These are phyloP conservation scores for Cutaneotrichosporon cavernicola DNA, from an alignment of 1,284 basidiomycete genomes.

Conservation along the genomic window DNA sequence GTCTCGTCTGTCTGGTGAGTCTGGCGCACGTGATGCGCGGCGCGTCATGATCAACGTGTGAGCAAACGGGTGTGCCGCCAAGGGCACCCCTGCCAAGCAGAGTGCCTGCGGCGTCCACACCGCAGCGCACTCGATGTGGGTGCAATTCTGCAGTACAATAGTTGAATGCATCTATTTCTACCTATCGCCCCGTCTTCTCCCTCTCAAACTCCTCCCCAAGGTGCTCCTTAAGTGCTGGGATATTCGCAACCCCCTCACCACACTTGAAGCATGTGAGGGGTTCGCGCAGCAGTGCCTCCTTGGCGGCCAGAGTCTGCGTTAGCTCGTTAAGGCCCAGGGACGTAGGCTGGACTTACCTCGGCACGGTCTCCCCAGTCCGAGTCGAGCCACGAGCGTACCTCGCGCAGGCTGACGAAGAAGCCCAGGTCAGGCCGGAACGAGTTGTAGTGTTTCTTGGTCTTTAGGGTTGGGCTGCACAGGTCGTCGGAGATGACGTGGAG, in stretches of 20 bases:
- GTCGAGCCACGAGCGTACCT: constrained; percentile 70
- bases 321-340: not conserved
- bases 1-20: too few species aligned
- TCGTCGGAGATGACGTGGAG: constrained; percentile 85
- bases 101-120: too few species aligned
- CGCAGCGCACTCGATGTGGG: too few species aligned
- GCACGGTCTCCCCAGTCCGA: constrained; percentile 55
- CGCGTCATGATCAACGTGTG: too few species aligned
- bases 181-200: not conserved
- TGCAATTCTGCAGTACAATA: too few species aligned
- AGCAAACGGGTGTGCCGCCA: too few species aligned
- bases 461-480: constrained; percentile 69
- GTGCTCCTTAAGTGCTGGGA: constrained; percentile 68
- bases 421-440: constrained; percentile 84
- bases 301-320: constrained; percentile 55
- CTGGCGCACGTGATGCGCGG: too few species aligned
- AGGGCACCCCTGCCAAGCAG: too few species aligned
- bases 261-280: constrained; percentile 70
- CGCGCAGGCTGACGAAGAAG: constrained; percentile 77
- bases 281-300: constrained; percentile 65
- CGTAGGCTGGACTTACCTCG: constrained; percentile 2
- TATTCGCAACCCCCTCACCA: constrained; percentile 61
- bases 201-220: constrained; percentile 44
- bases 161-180: too few species aligned
- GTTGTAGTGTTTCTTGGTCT: constrained; percentile 91